Evolutionary conservation across 345 rosid genomes (phyloP), one percentile per base, ranked within the genome.

Genomic region (Moricandia arvensis): DNA sequence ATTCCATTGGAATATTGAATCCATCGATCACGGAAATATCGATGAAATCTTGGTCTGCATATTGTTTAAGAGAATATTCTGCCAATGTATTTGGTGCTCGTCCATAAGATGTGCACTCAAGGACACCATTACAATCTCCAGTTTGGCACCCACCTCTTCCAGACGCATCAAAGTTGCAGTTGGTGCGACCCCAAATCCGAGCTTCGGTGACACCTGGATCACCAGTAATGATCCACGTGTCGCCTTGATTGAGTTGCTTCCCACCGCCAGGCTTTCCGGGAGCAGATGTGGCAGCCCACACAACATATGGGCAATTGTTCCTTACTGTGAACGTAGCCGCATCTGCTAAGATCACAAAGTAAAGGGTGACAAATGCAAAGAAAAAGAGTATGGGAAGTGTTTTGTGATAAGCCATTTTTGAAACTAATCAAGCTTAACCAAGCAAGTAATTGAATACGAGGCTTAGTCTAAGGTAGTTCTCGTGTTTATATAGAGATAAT

Each of bases 1-100:
- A 83, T 31, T 76, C 78, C 86, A 88, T 87, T 0, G 91, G 88
- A n/a, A 79, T 69, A 34, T 79, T 79, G 2, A 79, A 79, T 11
- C 79, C 82, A 64, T 79, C 79, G 57, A 79, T 60, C 2, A 86
- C 75, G 0, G 91, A 90, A 0, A 88, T 82, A 74, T 87, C 87
- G 18, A 74, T 49, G 15, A 65, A 75, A 63, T 80, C 80, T 57
- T 18, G 74, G 37, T 62, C n/a, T 29, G 59, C 43, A 47, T 11
- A 81, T 53, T 68, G 78, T 31, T 8, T 1, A 3, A 81, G 55
- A 3, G 81, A 30, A 60, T 53, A 81, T 29, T 81, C 83, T 10
- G 81, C 83, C 27, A 81, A 60, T 1, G 78, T 81, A 59, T 81
- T 81, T 5, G 80, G 83, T 34, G 79, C 41, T 34, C 30, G 15